Percentiles rank a stretch among this genome's conserved stretches.
Conservation (phyloP, 2,329 filamentous ascomycete genomes). For the Fusarium tricinctum region DNA sequence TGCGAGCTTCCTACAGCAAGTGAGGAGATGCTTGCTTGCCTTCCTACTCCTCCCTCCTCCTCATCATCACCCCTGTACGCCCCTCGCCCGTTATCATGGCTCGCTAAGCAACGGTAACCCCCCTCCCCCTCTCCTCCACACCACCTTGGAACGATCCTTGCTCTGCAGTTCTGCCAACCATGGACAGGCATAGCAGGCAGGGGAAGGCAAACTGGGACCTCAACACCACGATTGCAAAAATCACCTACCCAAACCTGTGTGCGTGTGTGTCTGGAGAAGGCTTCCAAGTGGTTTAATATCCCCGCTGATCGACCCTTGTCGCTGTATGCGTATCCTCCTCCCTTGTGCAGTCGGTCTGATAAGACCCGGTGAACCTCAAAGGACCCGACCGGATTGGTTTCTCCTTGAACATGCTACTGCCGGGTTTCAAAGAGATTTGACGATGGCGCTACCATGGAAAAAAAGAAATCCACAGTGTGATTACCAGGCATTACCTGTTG, state of each 20-base stretch:
- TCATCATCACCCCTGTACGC: not conserved
- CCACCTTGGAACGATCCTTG: constrained; percentile 35
- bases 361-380: constrained; percentile 38
- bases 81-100: constrained; percentile 37
- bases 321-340: not conserved
- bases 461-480: constrained; percentile 10
- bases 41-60: not conserved
- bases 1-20: constrained; percentile 33
- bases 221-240: constrained; percentile 22
- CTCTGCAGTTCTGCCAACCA: constrained; percentile 22
- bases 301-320: constrained; percentile 45
- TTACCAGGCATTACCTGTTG: constrained; percentile 12
- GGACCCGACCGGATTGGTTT: constrained; percentile 12
- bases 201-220: constrained; percentile 17
- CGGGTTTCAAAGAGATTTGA: constrained; percentile 7
- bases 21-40: constrained; percentile 12
- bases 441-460: not conserved
- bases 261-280: constrained; percentile 38
- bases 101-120: constrained; percentile 29
- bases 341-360: constrained; percentile 46
- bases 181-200: constrained; percentile 5
- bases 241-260: constrained; percentile 3
- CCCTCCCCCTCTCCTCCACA: constrained; percentile 22
- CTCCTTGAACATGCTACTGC: constrained; percentile 7
- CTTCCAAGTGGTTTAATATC: constrained; percentile 46